A percentile compares a stretch with the other conserved stretches of the same genome.
phyloP scores from a whole-genome alignment of 768 basidiomycete species.

The Phaeotremella fagi region DNA sequence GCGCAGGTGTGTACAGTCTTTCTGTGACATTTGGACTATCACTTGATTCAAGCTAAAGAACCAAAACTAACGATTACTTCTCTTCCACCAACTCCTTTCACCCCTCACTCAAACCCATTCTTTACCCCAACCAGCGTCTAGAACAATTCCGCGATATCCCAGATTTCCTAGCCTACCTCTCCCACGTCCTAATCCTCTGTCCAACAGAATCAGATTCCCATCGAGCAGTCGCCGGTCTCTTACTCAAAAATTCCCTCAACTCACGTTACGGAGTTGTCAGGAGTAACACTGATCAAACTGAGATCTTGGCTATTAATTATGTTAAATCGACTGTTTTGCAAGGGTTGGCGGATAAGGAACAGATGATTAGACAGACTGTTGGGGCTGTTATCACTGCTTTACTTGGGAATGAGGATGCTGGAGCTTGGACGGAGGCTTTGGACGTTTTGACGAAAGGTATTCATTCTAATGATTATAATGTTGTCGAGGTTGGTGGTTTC shows the following conservation, averaged over 20 bases:
- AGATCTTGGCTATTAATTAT: constrained; percentile 56
- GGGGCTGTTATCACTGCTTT: constrained; percentile 88
- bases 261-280: constrained; percentile 69
- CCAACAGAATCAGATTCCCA: constrained; percentile 84
- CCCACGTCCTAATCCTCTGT: constrained; percentile 79
- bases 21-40: background rate
- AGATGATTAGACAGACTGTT: constrained; percentile 89
- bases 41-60: too few species aligned
- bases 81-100: too few species aligned
- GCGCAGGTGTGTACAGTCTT: constrained; percentile 62
- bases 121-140: constrained; percentile 39
- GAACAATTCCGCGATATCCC: constrained; percentile 64
- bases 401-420: constrained; percentile 79
- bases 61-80: too few species aligned
- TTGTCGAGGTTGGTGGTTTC: constrained; percentile 72
- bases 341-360: constrained; percentile 63
- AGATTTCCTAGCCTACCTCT: constrained; percentile 93
- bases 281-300: constrained; percentile 62
- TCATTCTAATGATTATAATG: constrained; percentile 66
- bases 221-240: constrained; percentile 89
- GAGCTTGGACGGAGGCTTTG: constrained; percentile 92
- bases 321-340: constrained; percentile 45
- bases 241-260: constrained; percentile 87
- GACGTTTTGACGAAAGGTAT: constrained; percentile 74
- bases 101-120: background rate